Percentiles rank a stretch among this genome's conserved stretches.
These are phyloP conservation scores for Gynandropsis gynandra DNA, from an alignment of 345 rosid genomes.

Conservation along the genomic window DNA sequence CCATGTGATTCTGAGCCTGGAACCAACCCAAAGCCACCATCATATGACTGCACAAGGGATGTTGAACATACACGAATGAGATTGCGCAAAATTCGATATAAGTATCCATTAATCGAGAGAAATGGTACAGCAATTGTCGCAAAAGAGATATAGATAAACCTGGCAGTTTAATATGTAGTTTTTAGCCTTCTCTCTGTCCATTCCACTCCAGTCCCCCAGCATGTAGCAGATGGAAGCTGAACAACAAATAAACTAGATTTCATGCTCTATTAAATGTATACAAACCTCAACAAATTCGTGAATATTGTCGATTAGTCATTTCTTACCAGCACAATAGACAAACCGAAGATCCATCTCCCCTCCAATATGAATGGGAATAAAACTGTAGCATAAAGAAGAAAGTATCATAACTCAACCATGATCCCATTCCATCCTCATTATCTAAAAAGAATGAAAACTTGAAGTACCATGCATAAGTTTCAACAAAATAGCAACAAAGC, in stretches of 20 bases:
- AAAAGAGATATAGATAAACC: constrained; percentile 34
- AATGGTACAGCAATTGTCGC: constrained; percentile 3
- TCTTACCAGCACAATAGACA: constrained; percentile 88
- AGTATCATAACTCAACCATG: constrained; percentile 8
- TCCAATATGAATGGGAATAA: constrained; percentile 76
- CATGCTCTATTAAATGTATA: constrained; percentile 16
- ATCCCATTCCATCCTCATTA: neutral
- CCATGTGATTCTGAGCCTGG: constrained; percentile 98
- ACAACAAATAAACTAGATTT: constrained; percentile 30
- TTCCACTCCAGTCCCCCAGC: constrained; percentile 82
- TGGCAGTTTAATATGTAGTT: constrained; percentile 72
- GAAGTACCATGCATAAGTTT: neutral
- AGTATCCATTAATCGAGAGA: neutral
- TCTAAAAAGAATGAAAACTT: neutral
- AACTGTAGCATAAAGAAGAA: constrained; percentile 40
- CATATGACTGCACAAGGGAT: constrained; percentile 63
- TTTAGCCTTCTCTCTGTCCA: constrained; percentile 73
- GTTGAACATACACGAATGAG: constrained; percentile 14
- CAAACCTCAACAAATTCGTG: neutral
- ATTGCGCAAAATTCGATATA: constrained; percentile 22
- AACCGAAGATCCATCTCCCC: constrained; percentile 89
- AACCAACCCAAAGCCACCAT: constrained; percentile 90
- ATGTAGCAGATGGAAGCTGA: constrained; percentile 82
- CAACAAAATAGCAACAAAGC: neutral
- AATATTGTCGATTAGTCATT: constrained; percentile 4